phyloP scores from a whole-genome alignment of 768 basidiomycete genomes.

The Termitomyces titanicus region DNA sequence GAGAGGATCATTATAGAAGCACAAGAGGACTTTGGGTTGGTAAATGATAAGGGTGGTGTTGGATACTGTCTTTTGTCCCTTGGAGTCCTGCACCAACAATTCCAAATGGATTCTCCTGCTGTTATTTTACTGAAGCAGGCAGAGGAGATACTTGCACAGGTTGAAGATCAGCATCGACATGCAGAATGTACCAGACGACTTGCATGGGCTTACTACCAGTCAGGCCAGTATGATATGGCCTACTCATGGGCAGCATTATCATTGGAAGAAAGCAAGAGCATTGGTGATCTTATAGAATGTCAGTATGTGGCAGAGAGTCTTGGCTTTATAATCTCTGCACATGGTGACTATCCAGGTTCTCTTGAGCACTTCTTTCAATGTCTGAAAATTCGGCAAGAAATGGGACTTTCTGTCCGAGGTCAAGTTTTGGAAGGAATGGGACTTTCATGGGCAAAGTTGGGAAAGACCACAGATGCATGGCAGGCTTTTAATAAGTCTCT shows the following conservation, averaged over 20 bases:
- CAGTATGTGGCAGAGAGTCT: not conserved
- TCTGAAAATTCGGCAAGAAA: not conserved
- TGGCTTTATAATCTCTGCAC: not conserved
- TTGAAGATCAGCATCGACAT: not conserved
- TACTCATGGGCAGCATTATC: not conserved
- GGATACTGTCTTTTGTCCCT: not conserved
- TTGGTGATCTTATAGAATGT: not conserved
- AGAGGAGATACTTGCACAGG: not conserved
- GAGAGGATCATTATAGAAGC: not conserved
- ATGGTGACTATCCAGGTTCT: not conserved
- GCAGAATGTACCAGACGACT: not conserved
- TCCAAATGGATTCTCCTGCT: not conserved
- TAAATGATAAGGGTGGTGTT: not conserved
- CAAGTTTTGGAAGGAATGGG: slow-evolving; percentile 4
- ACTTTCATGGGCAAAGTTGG: slow-evolving; percentile 3
- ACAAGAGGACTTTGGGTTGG: not conserved
- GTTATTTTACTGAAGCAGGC: not conserved
- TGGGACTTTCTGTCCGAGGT: not conserved
- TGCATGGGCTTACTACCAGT: not conserved
- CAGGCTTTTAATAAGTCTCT: slow-evolving; percentile 1
- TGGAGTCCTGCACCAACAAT: not conserved
- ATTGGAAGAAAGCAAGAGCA: not conserved
- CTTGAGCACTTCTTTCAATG: not conserved
- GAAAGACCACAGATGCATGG: not conserved
- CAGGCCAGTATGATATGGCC: not conserved